phyloP scores from a whole-genome alignment of 352 stramenopile species.

The Phytophthora sansomeana region DNA sequence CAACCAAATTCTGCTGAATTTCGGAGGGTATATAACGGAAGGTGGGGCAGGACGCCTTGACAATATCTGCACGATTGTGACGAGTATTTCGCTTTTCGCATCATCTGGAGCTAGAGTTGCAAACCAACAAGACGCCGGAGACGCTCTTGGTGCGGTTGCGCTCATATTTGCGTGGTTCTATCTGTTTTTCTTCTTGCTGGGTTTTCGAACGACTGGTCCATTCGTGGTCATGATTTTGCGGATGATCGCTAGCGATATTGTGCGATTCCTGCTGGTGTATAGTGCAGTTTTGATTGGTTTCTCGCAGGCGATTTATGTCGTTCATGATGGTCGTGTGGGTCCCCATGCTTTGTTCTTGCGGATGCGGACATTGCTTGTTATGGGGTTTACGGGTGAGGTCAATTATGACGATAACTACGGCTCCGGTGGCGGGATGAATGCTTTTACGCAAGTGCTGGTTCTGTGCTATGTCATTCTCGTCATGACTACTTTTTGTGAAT shows the following conservation, averaged over 20 bases:
- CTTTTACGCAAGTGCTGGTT: slow-evolving; percentile 60
- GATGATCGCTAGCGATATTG: slow-evolving; percentile 70
- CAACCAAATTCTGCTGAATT: slow-evolving; percentile 58
- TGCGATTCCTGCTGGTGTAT: slow-evolving; percentile 68
- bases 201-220: slow-evolving; percentile 66
- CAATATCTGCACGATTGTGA: slow-evolving; percentile 61
- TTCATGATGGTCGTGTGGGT: slow-evolving; percentile 53
- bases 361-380: slow-evolving; percentile 60
- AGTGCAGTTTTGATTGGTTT: slow-evolving; percentile 63
- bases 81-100: slow-evolving; percentile 45
- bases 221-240: slow-evolving; percentile 77
- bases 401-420: slow-evolving; percentile 71
- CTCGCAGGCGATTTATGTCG: slow-evolving; percentile 61
- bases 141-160: slow-evolving; percentile 51
- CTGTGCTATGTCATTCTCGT: slow-evolving; percentile 70
- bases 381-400: slow-evolving; percentile 65
- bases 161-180: slow-evolving; percentile 72
- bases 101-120: slow-evolving; percentile 35
- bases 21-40: slow-evolving; percentile 50
- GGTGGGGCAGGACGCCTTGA: slow-evolving; percentile 54
- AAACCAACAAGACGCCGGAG: slow-evolving; percentile 39
- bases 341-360: slow-evolving; percentile 41
- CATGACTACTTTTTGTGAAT: slow-evolving; percentile 73
- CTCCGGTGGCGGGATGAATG: slow-evolving; percentile 49
- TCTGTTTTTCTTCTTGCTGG: slow-evolving; percentile 73